Evolutionary conservation across 2,329 filamentous ascomycete genomes (phyloP), one percentile per base, ranked within the genome.

Genomic region (Aspergillus ochraceus): DNA sequence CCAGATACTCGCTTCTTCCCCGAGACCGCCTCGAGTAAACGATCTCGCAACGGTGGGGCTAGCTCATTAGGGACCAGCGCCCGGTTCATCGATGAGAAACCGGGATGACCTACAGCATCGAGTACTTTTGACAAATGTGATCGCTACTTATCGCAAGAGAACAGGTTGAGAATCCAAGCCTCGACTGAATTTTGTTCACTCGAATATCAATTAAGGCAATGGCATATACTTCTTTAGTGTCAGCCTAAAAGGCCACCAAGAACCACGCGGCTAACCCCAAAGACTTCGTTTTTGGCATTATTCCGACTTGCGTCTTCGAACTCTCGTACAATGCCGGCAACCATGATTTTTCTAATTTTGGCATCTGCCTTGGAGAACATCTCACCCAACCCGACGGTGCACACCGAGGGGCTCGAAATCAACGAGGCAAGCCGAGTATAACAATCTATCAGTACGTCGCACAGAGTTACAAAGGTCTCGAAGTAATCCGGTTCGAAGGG

Each of bases 401-500:
- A 95, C 53, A 90, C 84, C 26, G 89, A 85, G 1, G 93, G 89
- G 2, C 87, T 86, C n/a, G 88, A 84, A 22, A 98, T 81, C 60
- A 99, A 81, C 49, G 82, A 83, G 68, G 96, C 80, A 29, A 99
- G 86, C 57, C 88, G 86, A 39, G 88, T 87, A 77, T 99, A 99
- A 70, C 88, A 91, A 74, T 98, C 95, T 68, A 97, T 96, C 62
- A 99, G 80, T 3, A 96, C 91, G 72, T 99, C 95, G 79, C 95
- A 98, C 6, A 99, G 83, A 12, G 95, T 97, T 14, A 92, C 90
- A 78, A 98, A 98, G 0, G 93, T 97, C 79, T 96, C 92, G 75
- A 94, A 95, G 71, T 97, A 99, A 76, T 99, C 95, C 0, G 95
- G 95, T 65, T 98, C 93, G 71, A 99, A 99, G 0, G 95, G 95